Evolutionary conservation across 495 filamentous ascomycete genomes (phyloP).

Genomic region (Penicillium simplicissimum): DNA sequence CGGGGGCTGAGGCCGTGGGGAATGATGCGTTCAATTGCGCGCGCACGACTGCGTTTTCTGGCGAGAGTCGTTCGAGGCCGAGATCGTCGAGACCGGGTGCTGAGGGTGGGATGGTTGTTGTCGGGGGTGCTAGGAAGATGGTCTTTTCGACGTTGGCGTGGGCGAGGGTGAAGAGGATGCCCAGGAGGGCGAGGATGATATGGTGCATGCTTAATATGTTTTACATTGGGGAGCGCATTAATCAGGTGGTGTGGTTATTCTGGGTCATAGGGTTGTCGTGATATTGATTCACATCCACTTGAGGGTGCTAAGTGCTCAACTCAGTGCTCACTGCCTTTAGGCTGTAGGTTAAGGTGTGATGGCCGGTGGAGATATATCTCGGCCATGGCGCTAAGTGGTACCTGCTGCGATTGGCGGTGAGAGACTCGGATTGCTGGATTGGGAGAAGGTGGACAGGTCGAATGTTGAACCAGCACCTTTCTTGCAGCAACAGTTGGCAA

Average conservation of each 20-base stretch:
- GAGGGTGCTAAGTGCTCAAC: no score
- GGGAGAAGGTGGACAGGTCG: neutral
- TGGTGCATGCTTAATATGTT: constrained; percentile 17
- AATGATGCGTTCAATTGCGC: constrained; percentile 66
- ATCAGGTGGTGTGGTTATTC: no score
- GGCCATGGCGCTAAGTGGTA: neutral
- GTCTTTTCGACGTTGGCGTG: constrained; percentile 84
- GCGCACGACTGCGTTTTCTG: constrained; percentile 54
- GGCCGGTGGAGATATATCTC: constrained; percentile 12
- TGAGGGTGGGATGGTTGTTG: constrained; percentile 51
- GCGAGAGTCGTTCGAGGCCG: constrained; percentile 63
- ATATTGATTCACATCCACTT: no score
- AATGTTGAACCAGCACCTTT: no score
- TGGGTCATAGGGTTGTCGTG: no score
- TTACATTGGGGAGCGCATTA: neutral
- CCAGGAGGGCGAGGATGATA: constrained; percentile 21
- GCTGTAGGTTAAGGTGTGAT: neutral
- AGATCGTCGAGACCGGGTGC: constrained; percentile 64
- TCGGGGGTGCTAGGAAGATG: constrained; percentile 76
- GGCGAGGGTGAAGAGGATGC: constrained; percentile 31
- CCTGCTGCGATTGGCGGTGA: constrained; percentile 19
- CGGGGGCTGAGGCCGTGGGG: constrained; percentile 51
- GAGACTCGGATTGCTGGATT: neutral
- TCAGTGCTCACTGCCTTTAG: no score
- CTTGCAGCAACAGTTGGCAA: no score